Percentiles rank a stretch among this genome's conserved stretches.
Evolutionary conservation across 2,329 filamentous ascomycete genomes (phyloP).

Genomic region (Phoma sp.): DNA sequence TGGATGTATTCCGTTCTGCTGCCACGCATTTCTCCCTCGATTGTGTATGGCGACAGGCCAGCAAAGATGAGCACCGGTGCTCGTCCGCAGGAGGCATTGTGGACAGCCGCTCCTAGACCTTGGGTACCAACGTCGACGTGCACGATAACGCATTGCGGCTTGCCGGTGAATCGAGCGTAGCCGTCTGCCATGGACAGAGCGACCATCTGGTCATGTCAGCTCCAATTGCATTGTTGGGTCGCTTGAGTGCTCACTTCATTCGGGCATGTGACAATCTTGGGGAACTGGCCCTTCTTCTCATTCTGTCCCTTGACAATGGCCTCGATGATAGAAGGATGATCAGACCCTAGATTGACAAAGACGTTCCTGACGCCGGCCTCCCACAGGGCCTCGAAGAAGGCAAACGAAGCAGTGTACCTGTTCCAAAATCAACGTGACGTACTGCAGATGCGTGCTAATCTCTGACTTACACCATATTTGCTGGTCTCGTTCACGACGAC

Average conservation of each 20-base stretch:
- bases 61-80: constrained; percentile 80
- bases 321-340: constrained; percentile 79
- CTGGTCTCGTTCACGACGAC: not conserved
- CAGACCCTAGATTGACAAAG: constrained; percentile 72
- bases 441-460: too few relatives aligned
- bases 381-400: constrained; percentile 83
- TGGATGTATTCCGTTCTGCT: constrained; percentile 79
- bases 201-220: constrained; percentile 67
- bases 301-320: constrained; percentile 78
- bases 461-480: constrained; percentile 31
- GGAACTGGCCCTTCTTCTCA: constrained; percentile 69
- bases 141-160: constrained; percentile 78
- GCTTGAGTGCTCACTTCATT: constrained; percentile 65
- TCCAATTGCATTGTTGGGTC: not conserved
- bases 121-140: constrained; percentile 85
- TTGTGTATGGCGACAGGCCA: constrained; percentile 76
- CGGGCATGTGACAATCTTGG: constrained; percentile 77
- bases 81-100: constrained; percentile 77
- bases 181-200: constrained; percentile 85
- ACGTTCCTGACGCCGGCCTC: constrained; percentile 58
- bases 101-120: constrained; percentile 76
- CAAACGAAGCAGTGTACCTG: constrained; percentile 75
- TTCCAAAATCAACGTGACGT: too few relatives aligned
- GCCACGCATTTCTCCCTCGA: constrained; percentile 77
- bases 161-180: constrained; percentile 70